phyloP scores from a whole-genome alignment of 768 basidiomycete species.

The Russula compacta region DNA sequence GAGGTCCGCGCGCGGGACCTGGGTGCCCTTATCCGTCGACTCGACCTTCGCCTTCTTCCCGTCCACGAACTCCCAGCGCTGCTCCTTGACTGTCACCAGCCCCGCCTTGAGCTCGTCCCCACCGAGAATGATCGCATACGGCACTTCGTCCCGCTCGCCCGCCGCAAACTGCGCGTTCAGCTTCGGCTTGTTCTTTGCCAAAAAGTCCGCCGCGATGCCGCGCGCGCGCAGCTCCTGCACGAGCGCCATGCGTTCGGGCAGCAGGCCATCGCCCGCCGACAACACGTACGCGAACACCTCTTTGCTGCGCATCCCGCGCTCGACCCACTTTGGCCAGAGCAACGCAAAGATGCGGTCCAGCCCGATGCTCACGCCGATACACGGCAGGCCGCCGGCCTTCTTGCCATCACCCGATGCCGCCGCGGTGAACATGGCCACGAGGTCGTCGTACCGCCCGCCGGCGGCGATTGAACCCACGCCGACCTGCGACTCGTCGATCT shows the following conservation, averaged over 20 bases:
- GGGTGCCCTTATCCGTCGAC: conserved; percentile 39
- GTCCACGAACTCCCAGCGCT: conserved; percentile 67
- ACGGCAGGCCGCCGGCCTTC: conserved; percentile 62
- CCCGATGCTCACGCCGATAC: conserved; percentile 88
- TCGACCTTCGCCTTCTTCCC: conserved; percentile 57
- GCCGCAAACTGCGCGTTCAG: conserved; percentile 78
- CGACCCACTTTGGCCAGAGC: conserved; percentile 79
- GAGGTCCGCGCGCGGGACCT: conserved; percentile 31
- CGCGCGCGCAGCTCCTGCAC: conserved; percentile 73
- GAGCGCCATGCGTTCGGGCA: conserved; percentile 76
- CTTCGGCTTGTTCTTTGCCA: conserved; percentile 91
- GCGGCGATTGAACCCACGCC: conserved; percentile 99
- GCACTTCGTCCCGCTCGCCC: conserved; percentile 85
- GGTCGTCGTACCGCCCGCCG: conserved; percentile 92
- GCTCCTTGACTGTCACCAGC: conserved; percentile 85
- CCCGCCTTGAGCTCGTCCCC: conserved; percentile 78
- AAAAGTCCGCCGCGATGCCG: conserved; percentile 91
- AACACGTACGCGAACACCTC: conserved; percentile 93
- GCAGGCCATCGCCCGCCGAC: conserved; percentile 79
- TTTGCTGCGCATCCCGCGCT: conserved; percentile 73
- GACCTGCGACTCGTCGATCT: conserved; percentile 85
- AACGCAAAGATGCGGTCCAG: conserved; percentile 90
- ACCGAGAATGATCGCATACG: conserved; percentile 89
- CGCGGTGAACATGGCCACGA: conserved; percentile 86
- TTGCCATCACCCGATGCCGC: conserved; percentile 72